Percentiles rank a stretch among this genome's conserved stretches.
Conservation (phyloP, 2,329 filamentous ascomycete genomes). For the Coleophoma cylindrospora region DNA sequence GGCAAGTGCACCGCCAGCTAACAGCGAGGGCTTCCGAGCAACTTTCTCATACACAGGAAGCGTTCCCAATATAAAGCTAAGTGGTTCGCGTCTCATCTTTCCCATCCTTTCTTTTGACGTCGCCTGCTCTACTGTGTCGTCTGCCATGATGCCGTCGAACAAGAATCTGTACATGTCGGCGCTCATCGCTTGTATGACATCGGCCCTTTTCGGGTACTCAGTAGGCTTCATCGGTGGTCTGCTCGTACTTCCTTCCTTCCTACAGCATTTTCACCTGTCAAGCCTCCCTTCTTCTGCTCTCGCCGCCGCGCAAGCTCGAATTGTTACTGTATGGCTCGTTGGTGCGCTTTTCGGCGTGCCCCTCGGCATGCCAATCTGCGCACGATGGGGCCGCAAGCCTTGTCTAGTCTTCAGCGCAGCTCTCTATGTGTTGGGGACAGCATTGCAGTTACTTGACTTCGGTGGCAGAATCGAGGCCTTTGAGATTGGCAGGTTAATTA, state of each 20-base stretch:
- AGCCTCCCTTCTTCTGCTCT: neutral
- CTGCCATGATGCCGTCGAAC: neutral
- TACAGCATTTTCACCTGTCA: slow-evolving; percentile 3
- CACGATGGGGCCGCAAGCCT: slow-evolving; percentile 2
- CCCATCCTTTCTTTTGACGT: too few relatives aligned
- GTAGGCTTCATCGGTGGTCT: slow-evolving; percentile 10
- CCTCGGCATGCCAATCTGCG: slow-evolving; percentile 4
- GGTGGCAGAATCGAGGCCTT: slow-evolving; percentile 1
- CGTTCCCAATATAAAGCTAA: too few relatives aligned
- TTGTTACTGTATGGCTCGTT: slow-evolving; percentile 4
- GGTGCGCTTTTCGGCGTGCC: slow-evolving; percentile 6
- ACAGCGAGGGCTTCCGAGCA: too few relatives aligned
- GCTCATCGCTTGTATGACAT: slow-evolving; percentile 6
- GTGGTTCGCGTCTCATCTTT: too few relatives aligned
- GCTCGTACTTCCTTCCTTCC: slow-evolving; percentile 6
- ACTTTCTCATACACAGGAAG: too few relatives aligned
- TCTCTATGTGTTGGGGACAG: slow-evolving; percentile 2
- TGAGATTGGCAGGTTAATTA: slow-evolving; percentile 4
- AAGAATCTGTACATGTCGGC: slow-evolving; percentile 1
- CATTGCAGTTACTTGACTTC: slow-evolving; percentile 2
- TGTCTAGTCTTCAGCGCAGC: slow-evolving; percentile 2
- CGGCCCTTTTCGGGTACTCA: slow-evolving; percentile 7
- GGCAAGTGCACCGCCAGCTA: too few relatives aligned
- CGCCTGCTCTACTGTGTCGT: neutral
- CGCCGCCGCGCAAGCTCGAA: slow-evolving; percentile 3